Base-by-base conservation (phyloP, 805 yeast species). In the Soucietia sequanensis region DNA sequence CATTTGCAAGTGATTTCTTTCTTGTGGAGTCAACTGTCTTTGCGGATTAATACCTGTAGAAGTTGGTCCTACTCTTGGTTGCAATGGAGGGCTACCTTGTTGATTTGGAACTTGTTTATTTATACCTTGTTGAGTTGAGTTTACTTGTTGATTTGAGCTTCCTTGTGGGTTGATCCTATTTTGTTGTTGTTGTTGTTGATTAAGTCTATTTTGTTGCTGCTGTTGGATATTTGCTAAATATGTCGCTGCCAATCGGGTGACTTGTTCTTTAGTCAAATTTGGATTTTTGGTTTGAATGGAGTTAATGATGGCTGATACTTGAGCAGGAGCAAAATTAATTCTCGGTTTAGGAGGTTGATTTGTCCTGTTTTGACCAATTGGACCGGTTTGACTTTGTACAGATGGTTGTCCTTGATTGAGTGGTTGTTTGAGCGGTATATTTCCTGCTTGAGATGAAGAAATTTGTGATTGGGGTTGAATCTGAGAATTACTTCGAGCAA, bases 271-370 rank as follows among this genome's bases (percentile, higher is more conserved):
- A 8, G 78, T 65, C 50, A 79, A 59, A 21, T 68, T 72, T 2
- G 88, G 88, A 51, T 81, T 75, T 46, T 79, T 79, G n/a, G 72
- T 60, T 50, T 80, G 84, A 35, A 81, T 80, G 29, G 80, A 78
- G 44, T 69, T 76, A 38, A 81, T 75, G 27, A 81, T 72, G 1
- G 84, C 81, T 7, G 84, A 72, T 4, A 81, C 83, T 46, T 81
- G 86, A 1, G 80, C 75, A 10, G 80, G 77, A 0, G 79, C 73
- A 54, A 78, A 74, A 27, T 64, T 68, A 14, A 67, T 56, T 20
- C 69, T 48, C 9, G 66, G 58, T 34, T 64, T 60, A 9, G 19
- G 36, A 27, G 6, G 38, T n/a, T n/a, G n/a, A n/a, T n/a, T n/a
- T n/a, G n/a, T n/a, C n/a, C n/a, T n/a, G 12, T 20, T 27, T 32